phyloP scores from a whole-genome alignment of 345 rosid species.

The Syzygium grande region DNA sequence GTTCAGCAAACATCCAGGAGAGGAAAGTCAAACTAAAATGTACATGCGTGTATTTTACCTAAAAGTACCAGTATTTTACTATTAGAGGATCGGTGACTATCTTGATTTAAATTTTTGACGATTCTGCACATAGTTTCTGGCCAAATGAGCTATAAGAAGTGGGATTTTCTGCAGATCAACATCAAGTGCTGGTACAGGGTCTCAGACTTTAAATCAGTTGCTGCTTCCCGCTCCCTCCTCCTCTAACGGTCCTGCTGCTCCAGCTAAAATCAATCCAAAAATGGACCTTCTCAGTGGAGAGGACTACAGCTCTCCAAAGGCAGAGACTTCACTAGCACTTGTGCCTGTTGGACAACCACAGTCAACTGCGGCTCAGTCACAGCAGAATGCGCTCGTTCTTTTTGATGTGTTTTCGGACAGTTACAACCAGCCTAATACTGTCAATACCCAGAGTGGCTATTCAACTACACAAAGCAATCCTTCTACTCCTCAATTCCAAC shows the following conservation, averaged over 20 bases:
- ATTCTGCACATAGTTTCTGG: background rate
- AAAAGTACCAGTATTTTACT: background rate
- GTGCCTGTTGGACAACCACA: constrained; percentile 68
- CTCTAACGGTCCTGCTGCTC: constrained; percentile 48
- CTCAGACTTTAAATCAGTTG: constrained; percentile 53
- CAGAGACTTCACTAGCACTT: constrained; percentile 61
- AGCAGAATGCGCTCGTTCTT: constrained; percentile 84
- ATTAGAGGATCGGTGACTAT: background rate
- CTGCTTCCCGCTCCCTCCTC: constrained; percentile 80
- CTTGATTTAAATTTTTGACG: background rate
- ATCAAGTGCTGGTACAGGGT: constrained; percentile 43
- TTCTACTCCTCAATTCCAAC: constrained; percentile 50
- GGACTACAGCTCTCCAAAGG: constrained; percentile 56
- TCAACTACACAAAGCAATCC: constrained; percentile 35
- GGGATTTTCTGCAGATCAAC: constrained; percentile 36
- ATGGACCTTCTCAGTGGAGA: constrained; percentile 97
- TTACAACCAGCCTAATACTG: constrained; percentile 30
- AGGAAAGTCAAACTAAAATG: background rate
- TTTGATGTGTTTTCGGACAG: constrained; percentile 76
- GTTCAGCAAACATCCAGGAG: background rate
- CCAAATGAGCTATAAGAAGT: background rate
- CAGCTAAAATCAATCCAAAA: constrained; percentile 44
- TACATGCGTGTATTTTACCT: background rate
- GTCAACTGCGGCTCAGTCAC: constrained; percentile 46
- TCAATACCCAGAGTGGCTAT: constrained; percentile 37